Conservation (phyloP, 116 monocot species). For the Cymodocea nodosa region DNA sequence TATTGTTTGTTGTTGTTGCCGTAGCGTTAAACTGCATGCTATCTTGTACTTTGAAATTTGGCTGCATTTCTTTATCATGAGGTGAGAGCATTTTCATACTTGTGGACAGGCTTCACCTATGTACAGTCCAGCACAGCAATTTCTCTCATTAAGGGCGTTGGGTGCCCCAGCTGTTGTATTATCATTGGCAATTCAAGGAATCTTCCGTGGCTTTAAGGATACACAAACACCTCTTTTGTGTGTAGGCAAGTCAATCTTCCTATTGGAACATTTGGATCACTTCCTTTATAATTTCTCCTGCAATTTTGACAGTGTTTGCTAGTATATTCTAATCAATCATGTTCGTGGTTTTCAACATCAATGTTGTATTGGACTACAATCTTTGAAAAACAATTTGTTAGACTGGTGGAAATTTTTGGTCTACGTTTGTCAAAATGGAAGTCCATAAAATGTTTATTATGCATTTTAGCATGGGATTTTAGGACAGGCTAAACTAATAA, state of each 20-base stretch:
- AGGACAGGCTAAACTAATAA: no score
- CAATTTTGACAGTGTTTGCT: no score
- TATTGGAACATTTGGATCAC: background rate
- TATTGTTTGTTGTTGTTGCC: background rate
- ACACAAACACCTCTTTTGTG: slow-evolving; percentile 79
- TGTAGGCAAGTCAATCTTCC: slow-evolving; percentile 47
- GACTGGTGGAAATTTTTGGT: no score
- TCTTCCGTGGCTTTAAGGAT: slow-evolving; percentile 98
- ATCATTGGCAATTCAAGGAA: slow-evolving; percentile 84
- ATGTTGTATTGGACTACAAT: no score
- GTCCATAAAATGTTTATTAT: no score
- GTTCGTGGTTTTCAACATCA: no score
- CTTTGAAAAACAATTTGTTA: no score
- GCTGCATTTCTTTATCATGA: slow-evolving; percentile 1
- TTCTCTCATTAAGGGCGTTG: slow-evolving; percentile 82
- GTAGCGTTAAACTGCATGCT: background rate
- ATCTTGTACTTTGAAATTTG: background rate
- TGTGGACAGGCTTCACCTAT: slow-evolving; percentile 68
- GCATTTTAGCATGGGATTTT: no score
- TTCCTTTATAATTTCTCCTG: background rate
- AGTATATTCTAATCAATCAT: no score
- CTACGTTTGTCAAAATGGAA: no score
- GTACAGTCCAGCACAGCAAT: slow-evolving; percentile 42
- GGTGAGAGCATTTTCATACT: slow-evolving; percentile 7
- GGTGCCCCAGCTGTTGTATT: slow-evolving; percentile 95